These are phyloP conservation scores for Rosa hybrid DNA, from an alignment of 331 rosid species.

Conservation along the genomic window DNA sequence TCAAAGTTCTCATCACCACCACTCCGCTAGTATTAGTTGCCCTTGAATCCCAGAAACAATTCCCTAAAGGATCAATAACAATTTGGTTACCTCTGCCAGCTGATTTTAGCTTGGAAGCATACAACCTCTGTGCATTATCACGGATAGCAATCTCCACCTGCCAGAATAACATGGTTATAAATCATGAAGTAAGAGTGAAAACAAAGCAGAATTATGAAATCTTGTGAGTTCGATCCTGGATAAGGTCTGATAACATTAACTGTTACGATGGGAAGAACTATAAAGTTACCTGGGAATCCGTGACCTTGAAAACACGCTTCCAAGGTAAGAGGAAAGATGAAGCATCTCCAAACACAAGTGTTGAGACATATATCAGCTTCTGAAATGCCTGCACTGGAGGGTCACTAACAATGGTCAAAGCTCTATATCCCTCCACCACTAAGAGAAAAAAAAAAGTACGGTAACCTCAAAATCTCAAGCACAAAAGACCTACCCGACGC, in stretches of 20 bases:
- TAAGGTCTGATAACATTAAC: background rate
- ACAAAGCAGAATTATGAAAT: background rate
- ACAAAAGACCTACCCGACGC: slow-evolving; percentile 78
- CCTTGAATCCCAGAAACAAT: background rate
- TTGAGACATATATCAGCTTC: slow-evolving; percentile 93
- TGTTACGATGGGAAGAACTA: slow-evolving; percentile 2
- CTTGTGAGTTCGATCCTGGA: slow-evolving; percentile 17
- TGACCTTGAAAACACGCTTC: slow-evolving; percentile 91
- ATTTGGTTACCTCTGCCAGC: slow-evolving; percentile 74
- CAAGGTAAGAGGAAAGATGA: slow-evolving; percentile 95
- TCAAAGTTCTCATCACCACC: background rate
- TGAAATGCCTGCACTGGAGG: slow-evolving; percentile 99
- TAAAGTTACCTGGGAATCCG: slow-evolving; percentile 83
- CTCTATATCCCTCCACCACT: slow-evolving; percentile 36
- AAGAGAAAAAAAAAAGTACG: background rate
- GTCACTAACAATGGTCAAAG: slow-evolving; percentile 72
- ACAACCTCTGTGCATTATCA: slow-evolving; percentile 88
- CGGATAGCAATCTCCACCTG: slow-evolving; percentile 95
- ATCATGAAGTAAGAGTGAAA: slow-evolving; percentile 23
- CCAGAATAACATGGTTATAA: slow-evolving; percentile 17
- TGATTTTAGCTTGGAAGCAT: slow-evolving; percentile 72
- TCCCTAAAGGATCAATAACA: slow-evolving; percentile 15
- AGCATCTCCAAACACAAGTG: slow-evolving; percentile 93
- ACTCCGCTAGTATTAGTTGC: background rate
- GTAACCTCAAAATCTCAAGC: slow-evolving; percentile 13